Conservation (phyloP, 1,139 yeast species). For the Ogataea hybrid region DNA sequence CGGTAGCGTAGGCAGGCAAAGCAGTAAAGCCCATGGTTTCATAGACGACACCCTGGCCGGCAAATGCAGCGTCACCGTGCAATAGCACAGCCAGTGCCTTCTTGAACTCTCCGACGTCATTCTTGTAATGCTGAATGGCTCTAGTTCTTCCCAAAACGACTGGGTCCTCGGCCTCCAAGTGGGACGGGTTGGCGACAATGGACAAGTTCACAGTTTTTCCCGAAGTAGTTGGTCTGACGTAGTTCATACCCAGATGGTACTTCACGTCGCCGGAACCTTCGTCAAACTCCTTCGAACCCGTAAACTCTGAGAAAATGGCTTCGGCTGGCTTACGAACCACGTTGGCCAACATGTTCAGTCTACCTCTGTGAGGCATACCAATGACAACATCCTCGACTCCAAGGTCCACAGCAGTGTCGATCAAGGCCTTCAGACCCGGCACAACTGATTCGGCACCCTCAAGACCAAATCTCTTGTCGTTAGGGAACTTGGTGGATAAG, state of each 20-base stretch:
- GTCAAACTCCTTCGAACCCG: conserved; percentile 77
- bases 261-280: conserved; percentile 99
- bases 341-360: conserved; percentile 94
- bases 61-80: conserved; percentile 99
- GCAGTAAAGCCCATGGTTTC: conserved; percentile 95
- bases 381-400: no score
- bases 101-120: conserved; percentile 75
- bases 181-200: conserved; percentile 97
- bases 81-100: conserved; percentile 90
- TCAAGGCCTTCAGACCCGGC: no score
- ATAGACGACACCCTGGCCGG: conserved; percentile 98
- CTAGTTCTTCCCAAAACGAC: conserved; percentile 98
- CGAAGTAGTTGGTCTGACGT: conserved; percentile 97
- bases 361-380: no score
- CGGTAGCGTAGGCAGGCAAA: conserved; percentile 94
- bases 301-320: conserved; percentile 93
- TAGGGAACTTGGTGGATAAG: no score
- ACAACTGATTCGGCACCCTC: no score
- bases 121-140: conserved; percentile 90
- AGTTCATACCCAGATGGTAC: conserved; percentile 99
- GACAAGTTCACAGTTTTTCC: conserved; percentile 96
- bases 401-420: no score
- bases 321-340: conserved; percentile 99
- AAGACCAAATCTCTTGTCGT: no score
- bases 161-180: conserved; percentile 98